Conservation (phyloP, 805 yeast species). For the Saccharomycopsis fibuligera region DNA sequence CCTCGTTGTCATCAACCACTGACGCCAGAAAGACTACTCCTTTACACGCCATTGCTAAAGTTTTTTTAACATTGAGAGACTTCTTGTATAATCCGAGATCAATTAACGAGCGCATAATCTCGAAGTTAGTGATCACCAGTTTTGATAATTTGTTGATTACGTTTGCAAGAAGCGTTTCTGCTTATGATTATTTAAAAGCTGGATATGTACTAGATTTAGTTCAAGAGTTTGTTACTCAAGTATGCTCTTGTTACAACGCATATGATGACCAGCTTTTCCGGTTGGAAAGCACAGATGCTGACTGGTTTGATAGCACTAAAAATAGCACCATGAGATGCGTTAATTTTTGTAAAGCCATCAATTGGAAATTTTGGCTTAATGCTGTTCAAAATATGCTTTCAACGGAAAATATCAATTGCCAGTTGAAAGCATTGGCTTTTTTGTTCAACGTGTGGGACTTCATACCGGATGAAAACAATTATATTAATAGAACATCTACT, state of each 20-base stretch:
- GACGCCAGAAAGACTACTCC: constrained; percentile 14
- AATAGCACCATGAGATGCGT: constrained; percentile 6
- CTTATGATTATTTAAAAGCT: constrained; percentile 35
- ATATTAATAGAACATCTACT: background rate
- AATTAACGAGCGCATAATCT: constrained; percentile 25
- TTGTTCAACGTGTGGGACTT: constrained; percentile 71
- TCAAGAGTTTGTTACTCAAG: constrained; percentile 29
- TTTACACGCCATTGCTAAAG: constrained; percentile 26
- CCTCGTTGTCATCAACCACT: background rate
- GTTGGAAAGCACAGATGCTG: background rate
- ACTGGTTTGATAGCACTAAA: background rate
- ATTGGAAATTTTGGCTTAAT: constrained; percentile 76
- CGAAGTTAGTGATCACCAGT: constrained; percentile 21
- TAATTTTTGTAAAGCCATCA: constrained; percentile 29
- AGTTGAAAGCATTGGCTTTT: constrained; percentile 57
- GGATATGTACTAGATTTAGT: constrained; percentile 36
- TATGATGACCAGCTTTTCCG: background rate
- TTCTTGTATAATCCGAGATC: constrained; percentile 28
- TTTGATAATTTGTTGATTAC: constrained; percentile 33
- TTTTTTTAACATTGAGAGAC: constrained; percentile 33
- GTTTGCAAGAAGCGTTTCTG: constrained; percentile 32
- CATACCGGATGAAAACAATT: constrained; percentile 38
- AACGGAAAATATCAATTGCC: constrained; percentile 55
- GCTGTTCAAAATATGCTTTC: constrained; percentile 53
- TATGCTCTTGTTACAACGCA: constrained; percentile 28